phyloP scores from a whole-genome alignment of 2,329 filamentous ascomycete species.

The Phyllosticta paracitricarpa region DNA sequence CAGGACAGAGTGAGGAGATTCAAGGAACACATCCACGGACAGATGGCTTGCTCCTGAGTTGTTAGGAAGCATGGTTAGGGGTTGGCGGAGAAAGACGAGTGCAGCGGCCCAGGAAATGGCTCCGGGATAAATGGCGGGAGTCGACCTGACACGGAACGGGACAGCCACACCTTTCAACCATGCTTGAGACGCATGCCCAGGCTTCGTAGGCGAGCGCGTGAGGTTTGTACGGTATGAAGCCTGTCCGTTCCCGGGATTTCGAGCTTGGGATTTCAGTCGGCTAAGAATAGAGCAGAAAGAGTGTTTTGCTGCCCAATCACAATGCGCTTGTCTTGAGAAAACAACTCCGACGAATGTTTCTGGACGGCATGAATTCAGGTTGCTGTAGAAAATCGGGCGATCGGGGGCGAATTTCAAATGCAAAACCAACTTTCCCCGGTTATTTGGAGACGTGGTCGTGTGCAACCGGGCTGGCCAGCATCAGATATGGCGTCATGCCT shows the following conservation, averaged over 20 bases:
- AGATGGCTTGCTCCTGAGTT: neutral
- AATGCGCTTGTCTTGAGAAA: neutral
- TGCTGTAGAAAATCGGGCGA: neutral
- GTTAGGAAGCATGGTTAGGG: neutral
- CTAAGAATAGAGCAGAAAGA: neutral
- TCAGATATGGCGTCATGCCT: no score
- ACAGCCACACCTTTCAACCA: neutral
- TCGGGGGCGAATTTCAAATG: neutral
- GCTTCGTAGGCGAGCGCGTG: neutral
- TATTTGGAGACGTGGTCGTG: neutral
- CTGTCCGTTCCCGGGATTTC: neutral
- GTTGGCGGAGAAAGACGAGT: neutral
- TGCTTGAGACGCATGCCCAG: neutral
- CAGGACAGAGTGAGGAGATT: neutral
- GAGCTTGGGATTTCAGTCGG: neutral
- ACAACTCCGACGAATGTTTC: neutral
- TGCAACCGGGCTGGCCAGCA: neutral
- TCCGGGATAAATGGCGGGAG: neutral
- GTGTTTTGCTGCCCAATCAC: neutral
- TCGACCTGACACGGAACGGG: neutral
- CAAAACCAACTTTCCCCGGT: neutral
- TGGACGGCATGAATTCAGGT: neutral
- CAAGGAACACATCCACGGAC: neutral
- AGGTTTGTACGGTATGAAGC: neutral
- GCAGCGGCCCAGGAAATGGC: neutral